Conservation (phyloP, 2,329 filamentous ascomycete species). For the Ascochyta clinopodiicola region DNA sequence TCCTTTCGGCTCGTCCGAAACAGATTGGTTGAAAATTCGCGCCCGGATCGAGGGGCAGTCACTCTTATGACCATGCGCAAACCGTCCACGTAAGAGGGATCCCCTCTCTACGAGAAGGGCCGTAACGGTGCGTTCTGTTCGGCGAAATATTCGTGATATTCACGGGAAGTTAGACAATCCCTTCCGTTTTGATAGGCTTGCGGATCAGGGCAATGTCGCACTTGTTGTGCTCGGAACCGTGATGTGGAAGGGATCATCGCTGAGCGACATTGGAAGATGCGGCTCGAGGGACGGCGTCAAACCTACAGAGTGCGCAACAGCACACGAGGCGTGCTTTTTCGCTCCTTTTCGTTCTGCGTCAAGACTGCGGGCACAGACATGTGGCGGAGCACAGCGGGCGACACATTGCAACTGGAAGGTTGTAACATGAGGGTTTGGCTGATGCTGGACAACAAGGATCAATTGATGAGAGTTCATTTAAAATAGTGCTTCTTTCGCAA, state of each 20-base stretch:
- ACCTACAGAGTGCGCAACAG: slow-evolving; percentile 16
- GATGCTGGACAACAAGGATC: slow-evolving; percentile 1
- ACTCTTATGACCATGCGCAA: slow-evolving; percentile 44
- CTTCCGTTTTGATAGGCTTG: slow-evolving; percentile 12
- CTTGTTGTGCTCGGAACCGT: slow-evolving; percentile 19
- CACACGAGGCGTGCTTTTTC: slow-evolving; percentile 8
- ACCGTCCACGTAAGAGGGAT: slow-evolving; percentile 30
- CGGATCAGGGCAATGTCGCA: slow-evolving; percentile 14
- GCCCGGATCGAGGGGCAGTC: slow-evolving; percentile 35
- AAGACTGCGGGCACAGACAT: slow-evolving; percentile 2
- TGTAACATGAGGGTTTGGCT: not conserved
- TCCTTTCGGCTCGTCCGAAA: slow-evolving; percentile 36
- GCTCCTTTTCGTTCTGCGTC: slow-evolving; percentile 6
- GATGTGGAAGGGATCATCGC: slow-evolving; percentile 39
- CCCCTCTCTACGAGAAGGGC: slow-evolving; percentile 25
- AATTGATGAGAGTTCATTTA: not conserved
- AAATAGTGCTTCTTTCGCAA: slow-evolving; percentile 5
- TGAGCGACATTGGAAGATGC: slow-evolving; percentile 19
- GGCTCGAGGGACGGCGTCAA: slow-evolving; percentile 30
- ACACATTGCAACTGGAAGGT: not conserved
- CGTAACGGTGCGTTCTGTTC: slow-evolving; percentile 25
- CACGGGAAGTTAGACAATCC: slow-evolving; percentile 28
- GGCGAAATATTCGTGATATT: slow-evolving; percentile 34
- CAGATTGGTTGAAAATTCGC: slow-evolving; percentile 42
- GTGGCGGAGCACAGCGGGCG: slow-evolving; percentile 2